These are phyloP conservation scores for Dianthus caryophyllus DNA, from an alignment of 148 eudicot species.

Conservation along the genomic window DNA sequence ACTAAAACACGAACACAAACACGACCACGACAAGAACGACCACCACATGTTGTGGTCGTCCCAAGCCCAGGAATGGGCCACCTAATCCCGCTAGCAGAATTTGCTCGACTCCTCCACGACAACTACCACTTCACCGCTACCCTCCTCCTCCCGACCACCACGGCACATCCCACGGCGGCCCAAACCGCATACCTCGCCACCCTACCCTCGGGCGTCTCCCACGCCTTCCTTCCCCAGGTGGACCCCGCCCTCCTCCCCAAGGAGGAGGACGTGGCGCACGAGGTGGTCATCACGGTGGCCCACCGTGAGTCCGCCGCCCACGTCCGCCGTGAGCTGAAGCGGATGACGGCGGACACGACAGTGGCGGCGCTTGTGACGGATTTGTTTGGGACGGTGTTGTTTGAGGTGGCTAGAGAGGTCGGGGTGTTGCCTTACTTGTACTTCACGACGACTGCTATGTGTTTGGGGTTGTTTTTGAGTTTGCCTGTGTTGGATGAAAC, in stretches of 20 bases:
- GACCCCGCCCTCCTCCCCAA: conserved; percentile 23
- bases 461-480: conserved; percentile 9
- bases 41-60: conserved; percentile 37
- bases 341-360: neutral
- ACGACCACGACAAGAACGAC: conserved; percentile 2
- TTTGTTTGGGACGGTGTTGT: conserved; percentile 34
- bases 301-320: conserved; percentile 24
- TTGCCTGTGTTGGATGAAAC: conserved; percentile 21
- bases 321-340: neutral
- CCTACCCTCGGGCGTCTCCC: conserved; percentile 28
- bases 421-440: conserved; percentile 28
- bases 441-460: conserved; percentile 37
- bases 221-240: conserved; percentile 32
- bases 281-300: conserved; percentile 20
- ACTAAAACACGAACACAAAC: neutral
- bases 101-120: conserved; percentile 43
- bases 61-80: conserved; percentile 71
- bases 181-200: conserved; percentile 30
- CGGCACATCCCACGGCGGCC: conserved; percentile 21
- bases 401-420: conserved; percentile 30
- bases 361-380: conserved; percentile 34
- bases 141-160: conserved; percentile 35
- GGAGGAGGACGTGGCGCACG: conserved; percentile 10
- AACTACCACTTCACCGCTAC: conserved; percentile 34
- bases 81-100: conserved; percentile 45